Base-by-base conservation (phyloP, 495 filamentous ascomycete species). In the Corynascus novoguineensis region DNA sequence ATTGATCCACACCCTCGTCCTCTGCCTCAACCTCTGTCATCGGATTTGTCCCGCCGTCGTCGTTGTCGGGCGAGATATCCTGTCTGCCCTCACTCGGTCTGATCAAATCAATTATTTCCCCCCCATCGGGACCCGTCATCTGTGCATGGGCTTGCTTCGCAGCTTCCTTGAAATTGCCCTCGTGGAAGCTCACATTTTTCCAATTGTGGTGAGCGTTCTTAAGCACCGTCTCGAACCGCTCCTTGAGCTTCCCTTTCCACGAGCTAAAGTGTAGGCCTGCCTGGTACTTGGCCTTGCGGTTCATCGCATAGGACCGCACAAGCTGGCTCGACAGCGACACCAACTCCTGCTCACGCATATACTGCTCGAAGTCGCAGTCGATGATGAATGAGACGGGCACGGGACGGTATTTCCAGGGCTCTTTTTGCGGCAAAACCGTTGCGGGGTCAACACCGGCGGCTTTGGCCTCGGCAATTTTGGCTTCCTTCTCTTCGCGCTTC, bases 361-460 rank as follows among this genome's bases (percentile, higher is more conserved):
- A 75, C 11, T 87, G 80, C 60, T 99, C 90, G 60, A 92, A 99
- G 58, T 87, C 84, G 68, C 95, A 97, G 69, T 99, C 93, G 60
- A 99, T 71, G 35, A 99, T 73, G 60, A 97, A 64, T 0, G 89
- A 80, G 7, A 97, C 70, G 3, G 92, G 92, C 7, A 91, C 72
- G 2, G 55, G 61, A 10, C 59, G 80, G 75, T 73, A 51, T 65
- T 67, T 34, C 61, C 59, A 60, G 14, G 67, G 60, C 50, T 64
- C 64, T 55, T 63, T 66, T 59, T 35, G 57, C 44, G 22, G 57
- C 22, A 59, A 59, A 11, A 53, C 52, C 9, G 60, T 42, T 5
- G 61, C 50, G 6, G 73, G 72, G 37, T 75, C 68, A 44, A 70
- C 57, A 46, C 65, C 73, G 51, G 65, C 70, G 63, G 72, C 66